These are phyloP conservation scores for Earliella scabrosa DNA, from an alignment of 1,284 basidiomycete genomes.

Conservation along the genomic window DNA sequence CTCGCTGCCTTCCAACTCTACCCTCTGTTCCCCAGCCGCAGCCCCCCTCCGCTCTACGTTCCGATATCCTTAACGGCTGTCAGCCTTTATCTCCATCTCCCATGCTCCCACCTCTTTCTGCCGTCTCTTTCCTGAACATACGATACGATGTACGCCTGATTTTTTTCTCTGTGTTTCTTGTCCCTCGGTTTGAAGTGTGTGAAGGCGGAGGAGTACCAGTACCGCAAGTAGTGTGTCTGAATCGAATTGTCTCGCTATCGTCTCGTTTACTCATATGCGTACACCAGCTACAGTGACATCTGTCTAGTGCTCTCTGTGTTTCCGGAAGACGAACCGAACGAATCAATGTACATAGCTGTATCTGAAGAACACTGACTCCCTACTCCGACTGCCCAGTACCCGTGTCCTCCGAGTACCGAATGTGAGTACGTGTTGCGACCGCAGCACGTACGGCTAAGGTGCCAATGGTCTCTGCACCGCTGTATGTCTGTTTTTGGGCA, in stretches of 20 bases:
- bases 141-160: constrained; percentile 18
- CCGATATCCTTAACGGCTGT: constrained; percentile 24
- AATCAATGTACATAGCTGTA: constrained; percentile 1
- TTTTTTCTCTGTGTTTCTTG: constrained; percentile 6
- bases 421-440: too few relatives aligned
- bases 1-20: neutral
- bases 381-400: too few relatives aligned
- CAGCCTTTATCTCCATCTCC: constrained; percentile 4
- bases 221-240: constrained; percentile 5
- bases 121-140: constrained; percentile 5
- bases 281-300: neutral
- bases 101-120: constrained; percentile 6
- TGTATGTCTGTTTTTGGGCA: neutral
- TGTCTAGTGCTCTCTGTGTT: neutral
- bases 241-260: constrained; percentile 2
- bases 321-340: neutral
- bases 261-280: neutral
- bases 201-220: constrained; percentile 8
- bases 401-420: too few relatives aligned
- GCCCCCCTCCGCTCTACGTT: constrained; percentile 8
- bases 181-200: constrained; percentile 3
- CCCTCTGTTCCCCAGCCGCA: neutral
- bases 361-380: too few relatives aligned
- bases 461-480: neutral
- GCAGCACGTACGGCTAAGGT: too few relatives aligned